Conservation (phyloP, 106 monocot species). For the Dioscorea zingiberensis region DNA sequence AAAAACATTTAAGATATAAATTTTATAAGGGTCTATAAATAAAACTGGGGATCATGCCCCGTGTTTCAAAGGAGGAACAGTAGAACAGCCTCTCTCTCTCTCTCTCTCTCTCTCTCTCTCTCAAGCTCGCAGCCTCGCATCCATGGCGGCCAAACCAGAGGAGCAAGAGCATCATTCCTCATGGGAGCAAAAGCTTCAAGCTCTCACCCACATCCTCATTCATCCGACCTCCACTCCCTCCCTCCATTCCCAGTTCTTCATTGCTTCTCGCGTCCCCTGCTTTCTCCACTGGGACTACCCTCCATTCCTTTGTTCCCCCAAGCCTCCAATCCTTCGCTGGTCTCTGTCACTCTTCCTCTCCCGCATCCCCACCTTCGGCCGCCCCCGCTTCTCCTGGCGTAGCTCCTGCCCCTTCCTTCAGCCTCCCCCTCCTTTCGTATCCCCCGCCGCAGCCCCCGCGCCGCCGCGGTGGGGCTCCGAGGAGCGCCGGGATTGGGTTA, state of each 20-base stretch:
- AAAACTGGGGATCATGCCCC: too few relatives aligned
- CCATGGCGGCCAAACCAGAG: neutral
- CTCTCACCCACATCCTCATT: constrained; percentile 57
- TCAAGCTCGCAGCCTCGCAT: too few relatives aligned
- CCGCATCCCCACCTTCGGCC: constrained; percentile 13
- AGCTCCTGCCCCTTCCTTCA: constrained; percentile 64
- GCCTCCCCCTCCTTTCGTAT: constrained; percentile 53
- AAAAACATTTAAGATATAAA: too few relatives aligned
- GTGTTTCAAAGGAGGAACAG: too few relatives aligned
- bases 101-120: too few relatives aligned
- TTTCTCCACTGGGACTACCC: constrained; percentile 45
- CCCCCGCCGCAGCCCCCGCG: constrained; percentile 30
- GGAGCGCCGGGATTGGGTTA: constrained; percentile 24
- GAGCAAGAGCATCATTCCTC: neutral
- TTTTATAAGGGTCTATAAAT: too few relatives aligned
- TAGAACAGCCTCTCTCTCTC: too few relatives aligned
- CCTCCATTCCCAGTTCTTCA: constrained; percentile 79
- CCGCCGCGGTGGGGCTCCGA: constrained; percentile 28
- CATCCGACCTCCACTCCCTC: constrained; percentile 38
- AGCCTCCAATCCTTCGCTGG: constrained; percentile 27
- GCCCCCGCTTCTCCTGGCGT: constrained; percentile 51
- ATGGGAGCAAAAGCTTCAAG: constrained; percentile 19
- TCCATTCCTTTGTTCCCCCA: constrained; percentile 28
- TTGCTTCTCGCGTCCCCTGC: constrained; percentile 45
- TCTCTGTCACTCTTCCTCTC: constrained; percentile 43